phyloP scores from a whole-genome alignment of 2,329 filamentous ascomycete species.

The Aspergillus floridensis region DNA sequence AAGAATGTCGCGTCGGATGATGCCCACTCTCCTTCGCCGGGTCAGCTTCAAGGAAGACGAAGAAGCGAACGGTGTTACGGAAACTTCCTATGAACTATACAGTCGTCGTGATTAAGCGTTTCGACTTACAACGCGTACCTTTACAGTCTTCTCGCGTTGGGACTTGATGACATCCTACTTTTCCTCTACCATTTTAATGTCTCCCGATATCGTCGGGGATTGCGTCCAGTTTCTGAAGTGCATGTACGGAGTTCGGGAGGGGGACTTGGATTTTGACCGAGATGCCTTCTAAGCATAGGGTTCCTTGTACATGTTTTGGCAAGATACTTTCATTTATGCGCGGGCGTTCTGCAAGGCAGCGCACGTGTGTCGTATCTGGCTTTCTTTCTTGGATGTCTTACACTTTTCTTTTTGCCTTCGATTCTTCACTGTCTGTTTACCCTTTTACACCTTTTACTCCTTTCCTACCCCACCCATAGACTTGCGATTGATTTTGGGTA shows the following conservation, averaged over 20 bases:
- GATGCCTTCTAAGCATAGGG: slow-evolving; percentile 20
- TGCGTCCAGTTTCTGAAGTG: slow-evolving; percentile 12
- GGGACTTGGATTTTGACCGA: slow-evolving; percentile 21
- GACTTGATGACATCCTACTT: slow-evolving; percentile 22
- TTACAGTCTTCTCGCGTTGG: slow-evolving; percentile 15
- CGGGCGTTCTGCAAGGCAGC: slow-evolving; percentile 19
- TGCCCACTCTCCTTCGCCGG: slow-evolving; percentile 37
- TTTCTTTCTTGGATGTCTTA: slow-evolving; percentile 17
- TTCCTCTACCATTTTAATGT: slow-evolving; percentile 21
- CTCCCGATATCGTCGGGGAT: slow-evolving; percentile 1
- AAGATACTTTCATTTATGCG: slow-evolving; percentile 20
- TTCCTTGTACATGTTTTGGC: slow-evolving; percentile 27
- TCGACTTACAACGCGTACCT: slow-evolving; percentile 9
- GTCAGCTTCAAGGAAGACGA: slow-evolving; percentile 44
- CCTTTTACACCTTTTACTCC: slow-evolving; percentile 19
- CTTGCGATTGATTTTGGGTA: slow-evolving; percentile 22
- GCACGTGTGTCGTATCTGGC: slow-evolving; percentile 16
- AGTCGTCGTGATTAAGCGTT: slow-evolving; percentile 32
- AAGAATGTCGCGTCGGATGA: slow-evolving; percentile 32
- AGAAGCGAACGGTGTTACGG: slow-evolving; percentile 31
- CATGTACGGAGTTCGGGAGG: slow-evolving; percentile 26
- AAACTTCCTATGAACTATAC: slow-evolving; percentile 41
- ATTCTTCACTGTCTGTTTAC: slow-evolving; percentile 13
- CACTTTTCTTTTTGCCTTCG: slow-evolving; percentile 6
- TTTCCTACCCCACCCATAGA: slow-evolving; percentile 20